Base-by-base conservation (phyloP, 495 filamentous ascomycete genomes). In the Talaromyces proteolyticus region DNA sequence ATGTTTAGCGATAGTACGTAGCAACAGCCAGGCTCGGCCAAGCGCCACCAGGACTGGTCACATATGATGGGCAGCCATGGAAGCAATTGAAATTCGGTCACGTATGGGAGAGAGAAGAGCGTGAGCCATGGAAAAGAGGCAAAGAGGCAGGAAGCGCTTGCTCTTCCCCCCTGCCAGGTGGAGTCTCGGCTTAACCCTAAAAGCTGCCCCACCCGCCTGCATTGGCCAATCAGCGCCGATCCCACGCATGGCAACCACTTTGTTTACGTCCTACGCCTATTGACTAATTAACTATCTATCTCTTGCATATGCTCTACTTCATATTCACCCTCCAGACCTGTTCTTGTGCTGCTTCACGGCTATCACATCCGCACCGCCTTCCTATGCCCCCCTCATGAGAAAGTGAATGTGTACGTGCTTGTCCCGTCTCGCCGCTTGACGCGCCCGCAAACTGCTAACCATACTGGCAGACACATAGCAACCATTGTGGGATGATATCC, bases 211-310 rank as follows among this genome's bases (percentile, higher is more conserved):
- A 34, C 29, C 14, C 14, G 1, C 4, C 8, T 10, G 29, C 29
- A 49, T 39, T 18, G 47, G 22, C 47, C 47, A 49, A 49, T 41
- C 47, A 49, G 22, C 10, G 37, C 34, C 22, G 19, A 16, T 20
- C n/a, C 37, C 47, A 7, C n/a, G 22, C 47, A 49, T 39, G 37
- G 47, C 47, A 49, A 49, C 47, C 47, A 16, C 34, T 49, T 40
- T 49, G 47, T 41, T 49, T 39, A 49, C 36, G 38, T 41, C 3
- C 2, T 41, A n/a, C 38, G 7, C 18, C 6, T 17, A n/a, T 22
- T 19, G 19, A 38, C 44, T 18, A 20, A 7, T 45, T 25, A 12
- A 45, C 43, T 4, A 1, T 19, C 24, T n/a, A 45, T 29, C 16
- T 25, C 8, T 34, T 14, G 29, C 29, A 8, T 10, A 10, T 34